Evolutionary conservation across 208 protist genomes (phyloP).

Genomic region (Acanthamoeba royreba): DNA sequence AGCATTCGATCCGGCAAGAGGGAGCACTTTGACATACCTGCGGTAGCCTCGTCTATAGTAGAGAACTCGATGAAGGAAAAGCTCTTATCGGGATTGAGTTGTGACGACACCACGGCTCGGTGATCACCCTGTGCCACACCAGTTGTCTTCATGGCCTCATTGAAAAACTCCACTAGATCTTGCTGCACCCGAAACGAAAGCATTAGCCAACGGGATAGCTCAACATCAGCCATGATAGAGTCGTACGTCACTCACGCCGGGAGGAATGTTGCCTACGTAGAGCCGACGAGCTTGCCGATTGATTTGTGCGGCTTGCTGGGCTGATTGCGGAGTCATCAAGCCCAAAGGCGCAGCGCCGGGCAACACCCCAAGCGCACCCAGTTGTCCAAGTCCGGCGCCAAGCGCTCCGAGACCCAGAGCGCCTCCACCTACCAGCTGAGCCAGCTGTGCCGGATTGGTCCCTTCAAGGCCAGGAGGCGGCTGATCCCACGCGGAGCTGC

Average conservation of each 20-base stretch:
- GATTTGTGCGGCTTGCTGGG: neutral
- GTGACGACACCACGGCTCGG: neutral
- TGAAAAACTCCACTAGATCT: conserved; percentile 67
- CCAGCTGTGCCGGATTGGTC: neutral
- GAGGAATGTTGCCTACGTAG: conserved; percentile 73
- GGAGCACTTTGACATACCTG: neutral
- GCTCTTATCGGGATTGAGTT: conserved; percentile 58
- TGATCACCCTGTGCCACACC: neutral
- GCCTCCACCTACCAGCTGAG: neutral
- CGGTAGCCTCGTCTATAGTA: conserved; percentile 61
- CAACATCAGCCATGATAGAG: neutral
- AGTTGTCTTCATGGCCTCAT: conserved; percentile 11
- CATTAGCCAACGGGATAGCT: neutral
- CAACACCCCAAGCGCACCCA: neutral
- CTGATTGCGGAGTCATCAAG: neutral
- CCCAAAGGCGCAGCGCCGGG: neutral
- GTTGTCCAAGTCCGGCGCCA: neutral
- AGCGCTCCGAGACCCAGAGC: neutral
- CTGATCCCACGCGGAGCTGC: conserved; percentile 37
- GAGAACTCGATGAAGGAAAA: conserved; percentile 73
- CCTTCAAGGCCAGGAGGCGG: neutral
- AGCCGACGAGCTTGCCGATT: conserved; percentile 43
- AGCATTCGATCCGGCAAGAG: neutral
- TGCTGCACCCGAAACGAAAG: too few species aligned
- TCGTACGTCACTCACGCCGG: conserved; percentile 50